Percentiles rank a stretch among this genome's conserved stretches.
Conservation (phyloP, 1,284 basidiomycete genomes). For the Lentinus polychrous region DNA sequence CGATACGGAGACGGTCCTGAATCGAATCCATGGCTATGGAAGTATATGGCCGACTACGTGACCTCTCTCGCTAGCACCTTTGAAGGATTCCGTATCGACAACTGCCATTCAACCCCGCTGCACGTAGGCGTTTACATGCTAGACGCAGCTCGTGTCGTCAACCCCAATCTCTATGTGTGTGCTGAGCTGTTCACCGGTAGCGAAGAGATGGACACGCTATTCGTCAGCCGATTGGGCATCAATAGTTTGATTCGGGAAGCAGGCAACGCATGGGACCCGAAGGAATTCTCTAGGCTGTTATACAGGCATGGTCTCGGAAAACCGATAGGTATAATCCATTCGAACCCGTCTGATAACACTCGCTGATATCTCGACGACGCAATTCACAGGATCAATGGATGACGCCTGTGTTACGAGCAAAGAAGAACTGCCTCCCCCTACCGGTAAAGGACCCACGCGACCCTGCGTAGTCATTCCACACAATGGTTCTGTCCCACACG, state of each 20-base stretch:
- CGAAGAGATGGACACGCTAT: conserved; percentile 87
- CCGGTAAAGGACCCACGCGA: conserved; percentile 71
- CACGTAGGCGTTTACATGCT: conserved; percentile 90
- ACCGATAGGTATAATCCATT: conserved; percentile 60
- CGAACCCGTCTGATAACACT: background rate
- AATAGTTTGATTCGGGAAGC: conserved; percentile 91
- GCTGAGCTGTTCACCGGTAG: conserved; percentile 97
- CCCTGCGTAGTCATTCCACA: conserved; percentile 72
- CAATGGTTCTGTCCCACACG: conserved; percentile 83
- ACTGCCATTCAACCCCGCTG: conserved; percentile 95
- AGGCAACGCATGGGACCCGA: conserved; percentile 83
- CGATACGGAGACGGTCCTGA: conserved; percentile 78
- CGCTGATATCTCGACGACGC: background rate
- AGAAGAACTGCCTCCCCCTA: conserved; percentile 72
- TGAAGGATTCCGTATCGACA: conserved; percentile 96
- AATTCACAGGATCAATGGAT: conserved; percentile 78
- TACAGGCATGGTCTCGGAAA: conserved; percentile 88
- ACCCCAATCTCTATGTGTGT: conserved; percentile 91
- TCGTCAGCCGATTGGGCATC: conserved; percentile 86
- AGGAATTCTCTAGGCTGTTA: conserved; percentile 79
- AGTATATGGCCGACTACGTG: conserved; percentile 88
- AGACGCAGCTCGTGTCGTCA: conserved; percentile 83
- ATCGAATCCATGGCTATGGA: conserved; percentile 94
- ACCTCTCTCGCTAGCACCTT: conserved; percentile 75
- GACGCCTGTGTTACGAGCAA: conserved; percentile 70